Evolutionary conservation across 2,329 filamentous ascomycete species (phyloP), one percentile per base, ranked within the genome.

Genomic region (Trichoderma lentiforme): DNA sequence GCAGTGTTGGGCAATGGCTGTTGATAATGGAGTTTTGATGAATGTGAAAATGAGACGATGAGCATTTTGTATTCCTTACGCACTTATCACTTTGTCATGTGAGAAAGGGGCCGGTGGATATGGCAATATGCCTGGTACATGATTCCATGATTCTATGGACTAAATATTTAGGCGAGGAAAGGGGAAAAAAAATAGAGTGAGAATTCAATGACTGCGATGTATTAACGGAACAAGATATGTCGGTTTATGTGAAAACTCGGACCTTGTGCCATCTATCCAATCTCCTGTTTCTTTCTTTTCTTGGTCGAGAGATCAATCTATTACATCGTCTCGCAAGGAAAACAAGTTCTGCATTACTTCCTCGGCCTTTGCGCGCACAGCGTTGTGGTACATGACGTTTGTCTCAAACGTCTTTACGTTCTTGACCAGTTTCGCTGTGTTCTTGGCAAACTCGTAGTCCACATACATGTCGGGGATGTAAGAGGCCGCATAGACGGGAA

Each of bases 401-500:
- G 94, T 97, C 78, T 96, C 89, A 76, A 92, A 96, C 53, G 93
- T 90, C 83, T 93, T 94, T 79, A 89, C 91, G 1, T 90, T 91
- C 79, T 89, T 91, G 79, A 98, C 92, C 77, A 90, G 88, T 53
- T 83, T 83, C 11, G 93, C 93, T 18, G 94, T 97, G 76, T 92
- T 89, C 76, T 88, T 86, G 9, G 93, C 92, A 70, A 94, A 83
- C 7, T 89, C 89, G 75, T 89, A 92, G 78, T 97, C 92, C 34
- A 98, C 95, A 77, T 97, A 98, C 93, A 98, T 96, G 79, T 97
- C 94, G 74, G 97, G 92, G 5, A 93, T 80, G 76, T 92, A 98
- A 2, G 90, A 92, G 1, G 93, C 93, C 1, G 94, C 92, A 78
- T 96, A 98, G 0, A 97, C 90, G 0, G 95, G 95, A 0, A 98